Conservation (phyloP, 2,329 filamentous ascomycete species). For the Pseudogymnoascus sp. region DNA sequence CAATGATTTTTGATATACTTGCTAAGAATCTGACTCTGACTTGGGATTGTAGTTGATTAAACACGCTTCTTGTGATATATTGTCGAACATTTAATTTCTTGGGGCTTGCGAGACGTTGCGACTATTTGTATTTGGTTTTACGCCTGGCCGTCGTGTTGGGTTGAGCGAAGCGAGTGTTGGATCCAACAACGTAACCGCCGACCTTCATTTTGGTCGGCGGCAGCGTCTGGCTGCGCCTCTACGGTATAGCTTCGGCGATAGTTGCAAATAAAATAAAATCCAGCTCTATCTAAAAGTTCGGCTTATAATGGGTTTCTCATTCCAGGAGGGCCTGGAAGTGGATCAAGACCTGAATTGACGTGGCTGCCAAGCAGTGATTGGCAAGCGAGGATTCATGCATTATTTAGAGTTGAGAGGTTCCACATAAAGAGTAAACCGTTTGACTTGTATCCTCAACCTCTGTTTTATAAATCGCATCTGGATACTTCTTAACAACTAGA, state of each 20-base stretch:
- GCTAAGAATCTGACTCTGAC: neutral
- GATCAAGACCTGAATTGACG: neutral
- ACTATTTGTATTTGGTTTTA: neutral
- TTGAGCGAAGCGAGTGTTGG: neutral
- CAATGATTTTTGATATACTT: neutral
- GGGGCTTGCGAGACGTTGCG: neutral
- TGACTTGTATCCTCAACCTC: neutral
- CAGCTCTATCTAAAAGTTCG: neutral
- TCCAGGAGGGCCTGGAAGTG: neutral
- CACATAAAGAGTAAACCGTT: neutral
- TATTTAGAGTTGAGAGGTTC: neutral
- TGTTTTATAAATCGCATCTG: neutral
- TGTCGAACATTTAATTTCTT: neutral
- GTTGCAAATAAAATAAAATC: neutral
- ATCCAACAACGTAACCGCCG: neutral
- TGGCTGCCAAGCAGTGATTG: neutral
- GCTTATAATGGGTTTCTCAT: neutral
- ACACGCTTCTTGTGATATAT: neutral
- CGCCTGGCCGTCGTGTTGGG: neutral
- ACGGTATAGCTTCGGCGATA: neutral
- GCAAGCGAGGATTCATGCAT: neutral
- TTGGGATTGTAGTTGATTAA: neutral
- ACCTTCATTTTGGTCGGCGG: neutral
- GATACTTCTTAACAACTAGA: neutral
- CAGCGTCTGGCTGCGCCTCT: neutral